Evolutionary conservation across 495 filamentous ascomycete genomes (phyloP).

Genomic region (Beverwykella pulmonaria): DNA sequence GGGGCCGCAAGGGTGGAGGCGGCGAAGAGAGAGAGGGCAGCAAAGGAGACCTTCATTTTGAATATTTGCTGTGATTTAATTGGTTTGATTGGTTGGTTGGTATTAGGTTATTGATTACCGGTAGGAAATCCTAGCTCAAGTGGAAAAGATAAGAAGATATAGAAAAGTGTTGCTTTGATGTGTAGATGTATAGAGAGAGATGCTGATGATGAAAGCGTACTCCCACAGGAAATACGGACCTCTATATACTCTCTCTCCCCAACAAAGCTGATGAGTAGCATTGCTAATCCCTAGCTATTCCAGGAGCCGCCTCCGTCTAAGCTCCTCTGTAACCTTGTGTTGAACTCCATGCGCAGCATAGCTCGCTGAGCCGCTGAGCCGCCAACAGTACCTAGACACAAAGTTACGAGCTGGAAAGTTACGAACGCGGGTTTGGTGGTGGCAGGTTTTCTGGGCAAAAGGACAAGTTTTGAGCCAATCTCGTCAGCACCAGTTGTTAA

Average conservation of each 20-base stretch:
- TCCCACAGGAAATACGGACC: not conserved
- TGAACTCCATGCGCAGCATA: not conserved
- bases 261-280: not conserved
- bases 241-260: not conserved
- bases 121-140: no score
- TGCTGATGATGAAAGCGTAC: not conserved
- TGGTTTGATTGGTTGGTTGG: constrained; percentile 1
- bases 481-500: not conserved
- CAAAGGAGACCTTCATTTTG: constrained; percentile 20
- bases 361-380: not conserved
- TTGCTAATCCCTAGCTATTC: not conserved
- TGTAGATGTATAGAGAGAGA: not conserved
- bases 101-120: not conserved
- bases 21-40: constrained; percentile 8
- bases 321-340: not conserved
- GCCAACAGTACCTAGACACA: no score
- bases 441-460: not conserved
- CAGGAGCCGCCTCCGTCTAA: not conserved
- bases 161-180: not conserved
- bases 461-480: not conserved
- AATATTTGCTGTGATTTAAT: not conserved
- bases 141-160: not conserved
- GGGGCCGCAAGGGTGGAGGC: constrained; percentile 1
- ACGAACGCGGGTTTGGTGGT: not conserved
- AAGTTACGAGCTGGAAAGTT: not conserved